Percentiles rank a stretch among this genome's conserved stretches.
phyloP scores from a whole-genome alignment of 202 grass and related monocot species.

The Thinopyrum obtusiflorum region DNA sequence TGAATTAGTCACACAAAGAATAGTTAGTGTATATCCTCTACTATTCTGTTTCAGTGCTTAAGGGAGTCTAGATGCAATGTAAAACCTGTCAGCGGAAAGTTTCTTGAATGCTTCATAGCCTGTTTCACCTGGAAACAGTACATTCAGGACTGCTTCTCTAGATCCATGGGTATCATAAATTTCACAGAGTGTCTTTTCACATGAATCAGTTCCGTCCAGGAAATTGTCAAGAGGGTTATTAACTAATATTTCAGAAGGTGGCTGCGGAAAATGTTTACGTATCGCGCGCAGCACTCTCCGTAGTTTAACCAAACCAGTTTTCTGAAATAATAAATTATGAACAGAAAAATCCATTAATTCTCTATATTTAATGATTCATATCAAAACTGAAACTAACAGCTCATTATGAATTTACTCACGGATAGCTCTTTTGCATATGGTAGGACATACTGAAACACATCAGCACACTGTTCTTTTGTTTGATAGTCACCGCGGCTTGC shows the following conservation, averaged over 20 bases:
- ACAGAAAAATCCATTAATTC: conserved; percentile 32
- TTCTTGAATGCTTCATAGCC: conserved; percentile 69
- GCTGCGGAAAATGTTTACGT: conserved; percentile 87
- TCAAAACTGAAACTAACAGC: conserved; percentile 20
- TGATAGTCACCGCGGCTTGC: conserved; percentile 92
- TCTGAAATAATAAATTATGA: conserved; percentile 52
- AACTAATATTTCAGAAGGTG: conserved; percentile 70
- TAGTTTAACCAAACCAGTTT: conserved; percentile 93
- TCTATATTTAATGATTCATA: conserved; percentile 25
- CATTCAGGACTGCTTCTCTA: conserved; percentile 63
- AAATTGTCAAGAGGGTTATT: conserved; percentile 82
- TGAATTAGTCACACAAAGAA: conserved; percentile 32
- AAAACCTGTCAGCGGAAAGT: conserved; percentile 64
- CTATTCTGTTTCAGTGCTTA: conserved; percentile 20
- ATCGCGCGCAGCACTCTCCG: conserved; percentile 86
- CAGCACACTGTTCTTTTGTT: conserved; percentile 98
- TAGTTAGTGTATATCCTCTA: conserved; percentile 25
- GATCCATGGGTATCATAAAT: conserved; percentile 64
- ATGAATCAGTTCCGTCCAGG: conserved; percentile 79
- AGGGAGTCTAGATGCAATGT: conserved; percentile 18
- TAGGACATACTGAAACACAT: conserved; percentile 97
- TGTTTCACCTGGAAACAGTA: conserved; percentile 71
- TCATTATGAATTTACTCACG: conserved; percentile 50
- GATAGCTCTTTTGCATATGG: conserved; percentile 90
- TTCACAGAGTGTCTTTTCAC: conserved; percentile 73